A percentile compares a stretch with the other conserved stretches of the same genome.
Evolutionary conservation across 495 filamentous ascomycete species (phyloP).

Genomic region (Xylaria longipes): DNA sequence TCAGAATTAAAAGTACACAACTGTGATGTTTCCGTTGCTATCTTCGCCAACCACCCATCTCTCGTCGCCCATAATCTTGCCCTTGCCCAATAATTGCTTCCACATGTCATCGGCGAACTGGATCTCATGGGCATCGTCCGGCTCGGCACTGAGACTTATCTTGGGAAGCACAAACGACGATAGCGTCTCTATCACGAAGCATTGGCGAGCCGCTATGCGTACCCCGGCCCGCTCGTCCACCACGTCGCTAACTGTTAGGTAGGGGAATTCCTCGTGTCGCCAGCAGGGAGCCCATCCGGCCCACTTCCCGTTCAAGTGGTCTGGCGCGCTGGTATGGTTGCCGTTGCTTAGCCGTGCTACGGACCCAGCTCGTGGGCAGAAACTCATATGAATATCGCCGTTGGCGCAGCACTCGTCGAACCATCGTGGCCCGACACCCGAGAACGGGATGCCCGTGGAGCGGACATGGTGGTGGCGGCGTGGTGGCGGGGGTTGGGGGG

Average conservation of each 20-base stretch:
- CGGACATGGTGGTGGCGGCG: constrained; percentile 54
- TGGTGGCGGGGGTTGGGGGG: constrained; percentile 44
- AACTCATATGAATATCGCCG: constrained; percentile 53
- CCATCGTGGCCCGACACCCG: constrained; percentile 60
- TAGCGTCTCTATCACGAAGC: constrained; percentile 34
- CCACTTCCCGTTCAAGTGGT: constrained; percentile 31
- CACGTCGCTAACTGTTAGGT: constrained; percentile 62
- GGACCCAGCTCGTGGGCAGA: constrained; percentile 51
- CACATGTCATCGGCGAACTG: constrained; percentile 54
- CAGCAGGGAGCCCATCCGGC: constrained; percentile 57
- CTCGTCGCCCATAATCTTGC: constrained; percentile 67
- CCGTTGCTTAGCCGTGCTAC: constrained; percentile 31
- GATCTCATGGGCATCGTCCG: constrained; percentile 38
- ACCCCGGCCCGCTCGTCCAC: constrained; percentile 61
- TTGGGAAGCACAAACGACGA: constrained; percentile 34
- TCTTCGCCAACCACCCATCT: constrained; percentile 69
- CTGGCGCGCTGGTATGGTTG: neutral
- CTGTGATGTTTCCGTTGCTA: constrained; percentile 54
- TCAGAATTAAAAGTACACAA: constrained; percentile 57
- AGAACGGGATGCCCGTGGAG: constrained; percentile 62
- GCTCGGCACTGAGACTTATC: constrained; percentile 26
- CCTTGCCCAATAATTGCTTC: constrained; percentile 58
- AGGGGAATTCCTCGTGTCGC: constrained; percentile 61
- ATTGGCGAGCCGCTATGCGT: constrained; percentile 59
- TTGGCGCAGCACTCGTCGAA: constrained; percentile 54